Evolutionary conservation across 2,329 filamentous ascomycete species (phyloP), one percentile per base, ranked within the genome.

Genomic region (Diplodia seriata): DNA sequence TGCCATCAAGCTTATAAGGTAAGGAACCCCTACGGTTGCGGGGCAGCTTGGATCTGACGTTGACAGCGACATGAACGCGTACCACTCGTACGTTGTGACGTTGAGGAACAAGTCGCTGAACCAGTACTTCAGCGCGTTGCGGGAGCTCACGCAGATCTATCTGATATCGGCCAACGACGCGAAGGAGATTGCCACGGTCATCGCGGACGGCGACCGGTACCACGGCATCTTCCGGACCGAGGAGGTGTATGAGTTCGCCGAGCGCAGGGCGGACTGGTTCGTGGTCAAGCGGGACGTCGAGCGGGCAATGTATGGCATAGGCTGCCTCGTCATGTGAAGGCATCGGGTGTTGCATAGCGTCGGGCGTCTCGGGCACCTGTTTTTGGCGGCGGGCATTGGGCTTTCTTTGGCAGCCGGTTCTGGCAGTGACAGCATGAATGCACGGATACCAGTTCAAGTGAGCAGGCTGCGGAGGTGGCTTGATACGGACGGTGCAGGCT

Each of bases 241-340:
- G 78, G 95, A 99, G 82, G 95, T 98, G 3, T 97, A 97, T 75
- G 94, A 98, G 82, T 99, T 96, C 82, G 95, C 94, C 1, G 93
- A 97, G 80, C 84, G 95, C 72, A 85, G 95, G 72, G 94, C 94
- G 61, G 95, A 99, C 81, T 99, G 95, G 95, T 97, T 95, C 77
- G 86, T 90, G 73, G 92, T 99, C 12, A 91, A 91, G 81, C 88
- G 87, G 71, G 89, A 93, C 70, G 95, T 99, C 6, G 95, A 99
- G 83, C 90, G 91, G 80, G 93, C 93, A 70, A 97, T 99, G 93
- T 98, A 97, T 81, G 95, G 95, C 4, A 87, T 97, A 77, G 94
- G 95, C 69, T 99, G 95, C 79, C 78, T 77, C 55, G 76, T 96
- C 53, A 98, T 97, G 93, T 98, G 74, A 77, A 69, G 38, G 12